A percentile compares a stretch with the other conserved stretches of the same genome.
Evolutionary conservation across 345 rosid species (phyloP).

Genomic region (Pistacia atlantica): DNA sequence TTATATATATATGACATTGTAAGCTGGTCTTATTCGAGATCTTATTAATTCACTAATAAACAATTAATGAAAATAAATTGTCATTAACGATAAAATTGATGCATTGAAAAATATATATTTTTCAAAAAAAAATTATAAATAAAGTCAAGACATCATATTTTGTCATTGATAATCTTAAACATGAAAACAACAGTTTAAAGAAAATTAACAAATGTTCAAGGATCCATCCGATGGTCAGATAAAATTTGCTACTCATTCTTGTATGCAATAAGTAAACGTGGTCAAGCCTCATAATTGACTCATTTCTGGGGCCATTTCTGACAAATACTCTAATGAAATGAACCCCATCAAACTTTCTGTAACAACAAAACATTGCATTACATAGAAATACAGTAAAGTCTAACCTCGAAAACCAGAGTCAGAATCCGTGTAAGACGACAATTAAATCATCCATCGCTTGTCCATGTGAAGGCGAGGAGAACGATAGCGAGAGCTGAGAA

Average conservation of each 20-base stretch:
- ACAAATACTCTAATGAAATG: no score
- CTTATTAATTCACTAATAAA: no score
- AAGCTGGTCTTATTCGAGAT: no score
- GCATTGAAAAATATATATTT: no score
- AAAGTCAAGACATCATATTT: no score
- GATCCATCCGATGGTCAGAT: not conserved
- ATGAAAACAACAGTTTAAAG: not conserved
- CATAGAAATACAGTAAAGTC: not conserved
- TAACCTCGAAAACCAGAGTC: not conserved
- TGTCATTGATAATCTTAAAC: no score
- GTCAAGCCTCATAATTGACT: not conserved
- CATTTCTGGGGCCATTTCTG: not conserved
- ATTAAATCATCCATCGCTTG: conserved; percentile 68
- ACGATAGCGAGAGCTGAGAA: conserved; percentile 60
- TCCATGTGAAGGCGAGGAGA: conserved; percentile 72
- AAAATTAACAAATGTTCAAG: not conserved
- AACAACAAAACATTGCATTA: not conserved
- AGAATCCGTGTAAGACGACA: not conserved
- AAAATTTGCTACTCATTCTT: not conserved
- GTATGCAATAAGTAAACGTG: not conserved
- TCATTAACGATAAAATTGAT: no score
- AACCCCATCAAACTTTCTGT: not conserved
- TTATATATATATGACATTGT: no score
- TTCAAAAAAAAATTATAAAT: no score
- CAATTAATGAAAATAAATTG: no score